Percentiles rank a stretch among this genome's conserved stretches.
These are phyloP conservation scores for Trichosporon asahii DNA, from an alignment of 1,284 basidiomycete species.

Conservation along the genomic window DNA sequence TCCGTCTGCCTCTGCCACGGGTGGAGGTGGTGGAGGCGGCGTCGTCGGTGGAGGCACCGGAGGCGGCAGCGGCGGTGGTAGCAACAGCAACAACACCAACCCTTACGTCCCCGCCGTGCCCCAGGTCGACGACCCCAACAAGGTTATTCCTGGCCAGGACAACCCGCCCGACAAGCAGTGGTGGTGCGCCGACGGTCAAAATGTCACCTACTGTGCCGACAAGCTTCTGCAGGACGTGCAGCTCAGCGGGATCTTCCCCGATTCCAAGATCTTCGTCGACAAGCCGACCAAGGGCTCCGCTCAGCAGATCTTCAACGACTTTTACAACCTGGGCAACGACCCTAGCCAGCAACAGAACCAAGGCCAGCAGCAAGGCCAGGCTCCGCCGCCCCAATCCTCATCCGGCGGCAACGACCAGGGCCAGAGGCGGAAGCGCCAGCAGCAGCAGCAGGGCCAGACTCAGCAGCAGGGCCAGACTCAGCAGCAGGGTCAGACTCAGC, in stretches of 20 bases:
- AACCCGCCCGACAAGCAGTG: slow-evolving; percentile 65
- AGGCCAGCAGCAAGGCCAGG: not conserved
- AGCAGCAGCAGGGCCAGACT: not conserved
- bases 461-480: not conserved
- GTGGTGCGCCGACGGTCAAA: slow-evolving; percentile 48
- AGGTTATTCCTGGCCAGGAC: slow-evolving; percentile 64
- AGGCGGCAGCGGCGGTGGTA: not conserved
- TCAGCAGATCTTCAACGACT: slow-evolving; percentile 67
- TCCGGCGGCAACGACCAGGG: not conserved
- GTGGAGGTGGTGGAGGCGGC: not conserved
- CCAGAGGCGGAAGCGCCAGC: not conserved
- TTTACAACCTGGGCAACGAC: slow-evolving; percentile 58
- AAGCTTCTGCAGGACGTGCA: slow-evolving; percentile 78
- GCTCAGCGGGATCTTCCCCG: slow-evolving; percentile 67
- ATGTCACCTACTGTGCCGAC: slow-evolving; percentile 77
- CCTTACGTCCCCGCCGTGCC: not conserved
- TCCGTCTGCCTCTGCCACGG: not conserved
- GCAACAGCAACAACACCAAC: not conserved
- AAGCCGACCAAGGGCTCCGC: slow-evolving; percentile 69
- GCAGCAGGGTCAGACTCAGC: not conserved
- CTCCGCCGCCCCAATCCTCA: too few species aligned
- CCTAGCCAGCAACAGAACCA: not conserved
- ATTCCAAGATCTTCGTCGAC: slow-evolving; percentile 82
- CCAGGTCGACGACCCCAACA: slow-evolving; percentile 15
- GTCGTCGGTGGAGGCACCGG: not conserved